phyloP scores from a whole-genome alignment of 371 early-diverging fungal species.

The Mortierella sp. region DNA sequence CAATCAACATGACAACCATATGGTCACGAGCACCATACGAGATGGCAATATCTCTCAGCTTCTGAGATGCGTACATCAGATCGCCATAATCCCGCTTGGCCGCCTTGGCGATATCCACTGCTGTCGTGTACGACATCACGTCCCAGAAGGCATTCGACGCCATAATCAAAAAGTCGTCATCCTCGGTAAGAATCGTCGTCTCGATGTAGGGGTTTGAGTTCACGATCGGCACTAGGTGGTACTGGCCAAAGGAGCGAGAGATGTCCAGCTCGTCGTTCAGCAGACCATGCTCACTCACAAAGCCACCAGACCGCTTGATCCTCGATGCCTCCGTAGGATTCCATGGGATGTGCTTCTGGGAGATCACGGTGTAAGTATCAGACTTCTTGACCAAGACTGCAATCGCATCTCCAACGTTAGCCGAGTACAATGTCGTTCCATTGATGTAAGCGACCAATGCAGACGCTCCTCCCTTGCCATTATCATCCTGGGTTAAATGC shows the following conservation, averaged over 20 bases:
- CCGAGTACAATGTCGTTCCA: constrained; percentile 86
- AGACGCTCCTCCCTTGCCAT: constrained; percentile 79
- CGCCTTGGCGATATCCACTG: constrained; percentile 87
- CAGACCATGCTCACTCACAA: constrained; percentile 79
- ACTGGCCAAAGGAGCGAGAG: constrained; percentile 91
- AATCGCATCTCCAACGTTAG: constrained; percentile 92
- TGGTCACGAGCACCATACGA: constrained; percentile 86
- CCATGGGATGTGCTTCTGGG: constrained; percentile 82
- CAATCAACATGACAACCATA: constrained; percentile 89
- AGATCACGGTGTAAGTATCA: constrained; percentile 79
- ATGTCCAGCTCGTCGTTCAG: constrained; percentile 85
- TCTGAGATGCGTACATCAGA: constrained; percentile 85
- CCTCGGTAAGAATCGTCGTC: constrained; percentile 78
- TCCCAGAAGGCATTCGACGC: constrained; percentile 90
- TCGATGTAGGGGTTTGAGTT: constrained; percentile 89
- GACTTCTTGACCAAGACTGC: constrained; percentile 87
- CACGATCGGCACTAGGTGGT: constrained; percentile 85
- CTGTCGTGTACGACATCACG: constrained; percentile 83
- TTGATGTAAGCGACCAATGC: constrained; percentile 84
- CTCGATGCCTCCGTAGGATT: constrained; percentile 82
- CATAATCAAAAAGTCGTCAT: constrained; percentile 94
- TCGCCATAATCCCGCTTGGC: constrained; percentile 75
- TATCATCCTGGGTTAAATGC: constrained; percentile 51
- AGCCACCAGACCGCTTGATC: constrained; percentile 87
- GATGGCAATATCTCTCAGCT: constrained; percentile 90